Base-by-base conservation (phyloP, 129 eudicot genomes). In the Helichrysum umbraculigerum region DNA sequence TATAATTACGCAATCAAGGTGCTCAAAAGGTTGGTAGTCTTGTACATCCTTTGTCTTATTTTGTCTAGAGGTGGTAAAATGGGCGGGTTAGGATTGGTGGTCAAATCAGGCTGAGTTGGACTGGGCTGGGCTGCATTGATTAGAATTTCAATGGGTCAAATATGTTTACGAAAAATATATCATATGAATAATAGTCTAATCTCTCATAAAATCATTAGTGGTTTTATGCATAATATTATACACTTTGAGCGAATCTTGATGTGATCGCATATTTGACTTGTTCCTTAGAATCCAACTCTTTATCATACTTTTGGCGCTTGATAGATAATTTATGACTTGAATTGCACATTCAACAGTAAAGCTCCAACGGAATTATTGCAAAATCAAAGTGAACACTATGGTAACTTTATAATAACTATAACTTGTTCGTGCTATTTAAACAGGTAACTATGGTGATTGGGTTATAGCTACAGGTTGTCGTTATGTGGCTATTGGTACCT, bases 11-110 rank as follows among this genome's bases (percentile, higher is more conserved):
- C 5, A 15, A 50, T 6, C 3, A 20, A 50, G 34, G 47, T 52
- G 76, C 80, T 83, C 69, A 73, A 25, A 25, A 73, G 83, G 83
- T 81, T 70, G 10, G 81, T 37, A 11, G 21, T 76, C 67, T 75
- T 75, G 30, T 76, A 28, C 16, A 14, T 19, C 15, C 19, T 50
- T 47, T 75, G 25, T 51, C 28, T 33, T 51, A 63, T 75, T 19
- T 73, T 9, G 58, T 19, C 41, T 22, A 21, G 14, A 68, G 58
- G 58, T 68, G 73, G 35, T 52, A 68, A 11, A 39, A 68, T 35
- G 35, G 32, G 35, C 4, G 19, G 25, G 71, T 66, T 3, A 42
- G 12, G 62, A 0, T 3, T 19, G 29, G 10, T 47, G 4, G 52
- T 44, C 52, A 44, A 44, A 44, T 11, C 52, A 16, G 16, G 52